phyloP scores from a whole-genome alignment of 2,329 filamentous ascomycete genomes.

The Ramularia collo-cygni region DNA sequence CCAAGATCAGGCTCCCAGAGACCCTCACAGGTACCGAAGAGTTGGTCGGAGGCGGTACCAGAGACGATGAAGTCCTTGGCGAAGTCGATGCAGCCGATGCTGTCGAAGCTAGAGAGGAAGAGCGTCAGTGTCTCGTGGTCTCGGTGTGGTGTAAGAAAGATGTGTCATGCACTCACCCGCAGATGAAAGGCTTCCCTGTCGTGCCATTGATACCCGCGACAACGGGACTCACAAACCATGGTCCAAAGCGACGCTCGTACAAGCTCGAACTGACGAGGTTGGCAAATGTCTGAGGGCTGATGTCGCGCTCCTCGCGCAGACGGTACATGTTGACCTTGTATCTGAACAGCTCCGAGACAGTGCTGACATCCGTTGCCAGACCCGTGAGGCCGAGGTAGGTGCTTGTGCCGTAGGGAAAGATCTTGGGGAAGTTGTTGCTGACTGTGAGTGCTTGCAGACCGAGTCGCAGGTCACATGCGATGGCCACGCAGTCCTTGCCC shows the following conservation, averaged over 20 bases:
- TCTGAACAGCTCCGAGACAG: conserved; percentile 93
- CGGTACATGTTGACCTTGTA: conserved; percentile 99
- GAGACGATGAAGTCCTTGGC: conserved; percentile 99
- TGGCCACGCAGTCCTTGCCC: conserved; percentile 98
- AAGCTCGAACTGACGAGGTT: conserved; percentile 87
- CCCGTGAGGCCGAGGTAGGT: conserved; percentile 94
- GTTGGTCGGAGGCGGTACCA: conserved; percentile 91
- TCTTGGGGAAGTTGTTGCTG: conserved; percentile 99
- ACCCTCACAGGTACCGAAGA: conserved; percentile 97
- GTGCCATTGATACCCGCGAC: conserved; percentile 93
- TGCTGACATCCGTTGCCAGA: conserved; percentile 90
- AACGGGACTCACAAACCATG: conserved; percentile 92
- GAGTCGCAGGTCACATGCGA: conserved; percentile 96
- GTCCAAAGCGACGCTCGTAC: conserved; percentile 93
- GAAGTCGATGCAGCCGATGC: conserved; percentile 98
- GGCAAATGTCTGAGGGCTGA: conserved; percentile 88
- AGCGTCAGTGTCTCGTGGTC: too few relatives aligned
- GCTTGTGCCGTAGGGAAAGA: conserved; percentile 88
- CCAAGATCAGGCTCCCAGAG: conserved; percentile 95
- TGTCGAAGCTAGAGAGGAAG: conserved; percentile 61
- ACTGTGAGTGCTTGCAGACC: conserved; percentile 94
- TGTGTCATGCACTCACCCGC: too few relatives aligned
- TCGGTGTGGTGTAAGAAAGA: too few relatives aligned
- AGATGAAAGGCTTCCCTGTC: conserved; percentile 92
- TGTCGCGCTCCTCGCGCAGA: conserved; percentile 93